A percentile compares a stretch with the other conserved stretches of the same genome.
These are phyloP conservation scores for Arachis stenosperma DNA, from an alignment of 306 rosid species.

Conservation along the genomic window DNA sequence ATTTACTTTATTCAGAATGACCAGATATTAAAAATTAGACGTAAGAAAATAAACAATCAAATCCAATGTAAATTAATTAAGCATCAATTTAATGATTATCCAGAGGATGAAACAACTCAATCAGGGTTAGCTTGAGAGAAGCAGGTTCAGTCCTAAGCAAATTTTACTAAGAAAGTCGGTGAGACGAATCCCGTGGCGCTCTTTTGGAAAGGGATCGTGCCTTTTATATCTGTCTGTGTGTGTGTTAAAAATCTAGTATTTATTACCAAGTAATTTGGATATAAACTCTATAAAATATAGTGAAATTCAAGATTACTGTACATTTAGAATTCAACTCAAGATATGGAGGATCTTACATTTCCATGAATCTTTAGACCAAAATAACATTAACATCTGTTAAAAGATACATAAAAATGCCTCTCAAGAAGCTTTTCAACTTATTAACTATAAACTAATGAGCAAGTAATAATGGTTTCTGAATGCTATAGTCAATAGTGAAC, in stretches of 20 bases:
- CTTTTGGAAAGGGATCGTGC: too few relatives aligned
- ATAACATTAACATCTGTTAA: not conserved
- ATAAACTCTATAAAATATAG: not conserved
- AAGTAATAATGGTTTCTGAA: not conserved
- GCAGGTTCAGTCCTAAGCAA: too few relatives aligned
- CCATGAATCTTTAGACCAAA: not conserved
- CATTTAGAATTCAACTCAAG: not conserved
- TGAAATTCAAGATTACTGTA: not conserved
- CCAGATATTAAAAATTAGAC: constrained; percentile 8
- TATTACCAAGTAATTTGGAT: not conserved
- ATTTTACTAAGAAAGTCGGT: too few relatives aligned
- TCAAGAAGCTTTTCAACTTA: not conserved
- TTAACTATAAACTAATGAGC: not conserved
- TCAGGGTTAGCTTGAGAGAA: too few relatives aligned
- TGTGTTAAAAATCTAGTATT: not conserved
- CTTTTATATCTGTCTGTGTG: too few relatives aligned
- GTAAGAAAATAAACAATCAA: constrained; percentile 5
- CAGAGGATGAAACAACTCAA: not conserved
- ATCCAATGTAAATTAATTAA: constrained; percentile 11
- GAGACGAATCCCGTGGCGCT: too few relatives aligned
- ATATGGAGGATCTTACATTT: not conserved
- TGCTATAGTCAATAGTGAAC: not conserved
- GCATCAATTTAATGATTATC: not conserved
- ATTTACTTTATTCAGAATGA: constrained; percentile 31
- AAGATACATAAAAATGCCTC: not conserved